phyloP scores from a whole-genome alignment of 139 green algal species.

The Coccomyxa sp. region DNA sequence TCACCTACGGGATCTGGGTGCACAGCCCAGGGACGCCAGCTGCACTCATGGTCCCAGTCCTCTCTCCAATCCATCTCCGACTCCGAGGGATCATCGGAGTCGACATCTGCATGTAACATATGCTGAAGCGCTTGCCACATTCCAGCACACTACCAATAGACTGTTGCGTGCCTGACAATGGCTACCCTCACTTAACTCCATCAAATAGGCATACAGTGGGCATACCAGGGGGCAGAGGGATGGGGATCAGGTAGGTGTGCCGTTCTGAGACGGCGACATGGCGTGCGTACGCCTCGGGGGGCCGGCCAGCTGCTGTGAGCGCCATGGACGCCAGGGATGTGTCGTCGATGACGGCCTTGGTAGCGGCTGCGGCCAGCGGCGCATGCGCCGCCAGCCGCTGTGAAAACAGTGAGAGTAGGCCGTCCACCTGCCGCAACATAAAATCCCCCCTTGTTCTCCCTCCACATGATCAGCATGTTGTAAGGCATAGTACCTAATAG shows the following conservation, averaged over 20 bases:
- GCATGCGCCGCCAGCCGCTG: conserved; percentile 37
- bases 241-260: not conserved
- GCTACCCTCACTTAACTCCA: too few species aligned
- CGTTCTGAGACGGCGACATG: not conserved
- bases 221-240: not conserved
- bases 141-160: too few species aligned
- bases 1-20: conserved; percentile 42
- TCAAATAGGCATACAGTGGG: too few species aligned
- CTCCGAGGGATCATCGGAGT: not conserved
- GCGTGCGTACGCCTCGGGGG: not conserved
- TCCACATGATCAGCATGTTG: too few species aligned
- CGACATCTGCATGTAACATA: not conserved
- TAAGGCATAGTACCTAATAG: not conserved
- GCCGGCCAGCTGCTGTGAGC: not conserved
- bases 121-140: too few species aligned
- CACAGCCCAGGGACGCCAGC: conserved; percentile 65
- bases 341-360: not conserved
- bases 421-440: conserved; percentile 9
- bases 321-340: not conserved
- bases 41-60: conserved; percentile 50
- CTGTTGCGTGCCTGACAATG: too few species aligned
- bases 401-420: conserved; percentile 52
- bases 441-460: too few species aligned
- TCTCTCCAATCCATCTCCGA: conserved; percentile 6
- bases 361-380: conserved; percentile 35